These are phyloP conservation scores for Ustilago esculenta DNA, from an alignment of 1,284 basidiomycete species.

Conservation along the genomic window DNA sequence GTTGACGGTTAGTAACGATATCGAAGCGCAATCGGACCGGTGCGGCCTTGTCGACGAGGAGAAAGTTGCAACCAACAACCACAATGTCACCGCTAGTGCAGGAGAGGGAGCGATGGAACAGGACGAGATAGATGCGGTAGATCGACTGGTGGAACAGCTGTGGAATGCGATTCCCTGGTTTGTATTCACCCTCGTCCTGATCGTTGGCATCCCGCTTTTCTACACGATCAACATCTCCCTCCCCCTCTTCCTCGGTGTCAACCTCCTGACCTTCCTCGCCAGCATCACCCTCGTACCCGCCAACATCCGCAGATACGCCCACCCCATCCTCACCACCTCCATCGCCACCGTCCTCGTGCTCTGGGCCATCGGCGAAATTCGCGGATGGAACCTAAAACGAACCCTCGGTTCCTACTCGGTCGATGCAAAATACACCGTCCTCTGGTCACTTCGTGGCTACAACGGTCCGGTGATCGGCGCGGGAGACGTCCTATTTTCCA, in stretches of 20 bases:
- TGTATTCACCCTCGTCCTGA: slow-evolving; percentile 34
- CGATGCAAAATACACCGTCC: slow-evolving; percentile 50
- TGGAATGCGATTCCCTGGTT: slow-evolving; percentile 42
- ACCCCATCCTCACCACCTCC: slow-evolving; percentile 59
- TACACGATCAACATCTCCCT: slow-evolving; percentile 53
- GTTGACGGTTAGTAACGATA: slow-evolving; percentile 9
- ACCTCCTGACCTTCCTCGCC: slow-evolving; percentile 53
- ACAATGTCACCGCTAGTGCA: background rate
- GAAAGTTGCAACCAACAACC: background rate
- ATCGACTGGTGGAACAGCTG: slow-evolving; percentile 43
- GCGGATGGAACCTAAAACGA: slow-evolving; percentile 24
- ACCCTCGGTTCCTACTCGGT: slow-evolving; percentile 43
- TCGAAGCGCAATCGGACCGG: background rate
- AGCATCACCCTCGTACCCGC: slow-evolving; percentile 55
- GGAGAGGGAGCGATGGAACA: background rate
- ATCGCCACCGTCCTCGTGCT: slow-evolving; percentile 52
- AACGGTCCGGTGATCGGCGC: slow-evolving; percentile 56
- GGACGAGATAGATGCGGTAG: slow-evolving; percentile 47
- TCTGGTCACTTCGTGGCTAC: slow-evolving; percentile 48
- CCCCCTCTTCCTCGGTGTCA: slow-evolving; percentile 54
- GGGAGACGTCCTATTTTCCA: slow-evolving; percentile 54
- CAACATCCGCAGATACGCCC: slow-evolving; percentile 44
- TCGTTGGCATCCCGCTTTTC: slow-evolving; percentile 53
- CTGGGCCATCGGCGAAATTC: slow-evolving; percentile 51
- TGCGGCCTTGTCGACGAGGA: background rate